Evolutionary conservation across 179 eudicot species (phyloP).

Genomic region (Silene noctiflora): DNA sequence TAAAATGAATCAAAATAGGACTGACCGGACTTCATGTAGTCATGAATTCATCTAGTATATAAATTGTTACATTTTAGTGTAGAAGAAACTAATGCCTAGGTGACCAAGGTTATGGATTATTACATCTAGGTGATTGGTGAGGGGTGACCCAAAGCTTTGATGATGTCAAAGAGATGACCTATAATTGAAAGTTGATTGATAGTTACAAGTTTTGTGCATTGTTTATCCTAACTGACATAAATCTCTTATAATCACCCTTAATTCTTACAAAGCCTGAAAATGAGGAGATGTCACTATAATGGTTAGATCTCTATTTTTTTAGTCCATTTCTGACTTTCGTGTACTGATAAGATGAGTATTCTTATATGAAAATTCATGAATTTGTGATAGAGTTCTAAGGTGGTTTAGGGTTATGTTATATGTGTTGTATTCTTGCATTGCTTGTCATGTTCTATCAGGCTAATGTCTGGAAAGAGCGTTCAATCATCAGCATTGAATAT

Average conservation of each 20-base stretch:
- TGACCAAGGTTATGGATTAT: not conserved
- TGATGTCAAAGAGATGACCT: not conserved
- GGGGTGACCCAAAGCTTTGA: not conserved
- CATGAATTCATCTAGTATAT: not conserved
- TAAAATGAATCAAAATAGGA: too few species aligned
- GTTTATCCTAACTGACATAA: not conserved
- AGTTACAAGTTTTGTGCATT: not conserved
- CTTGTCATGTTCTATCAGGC: not conserved
- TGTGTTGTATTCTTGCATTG: not conserved
- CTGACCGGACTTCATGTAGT: too few species aligned
- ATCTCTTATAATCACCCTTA: not conserved
- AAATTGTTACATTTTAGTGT: not conserved
- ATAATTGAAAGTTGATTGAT: not conserved
- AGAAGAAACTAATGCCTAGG: not conserved
- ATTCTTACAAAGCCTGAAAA: not conserved
- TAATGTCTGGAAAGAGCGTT: not conserved
- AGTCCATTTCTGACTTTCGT: not conserved
- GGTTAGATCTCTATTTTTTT: not conserved
- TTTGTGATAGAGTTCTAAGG: not conserved
- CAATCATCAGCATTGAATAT: not conserved
- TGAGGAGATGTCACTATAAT: not conserved
- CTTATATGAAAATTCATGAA: not conserved
- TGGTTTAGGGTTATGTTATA: not conserved
- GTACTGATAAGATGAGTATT: not conserved
- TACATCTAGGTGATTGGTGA: not conserved